Evolutionary conservation across 2,329 filamentous ascomycete species (phyloP).

Genomic region (Nothophoma quercina): DNA sequence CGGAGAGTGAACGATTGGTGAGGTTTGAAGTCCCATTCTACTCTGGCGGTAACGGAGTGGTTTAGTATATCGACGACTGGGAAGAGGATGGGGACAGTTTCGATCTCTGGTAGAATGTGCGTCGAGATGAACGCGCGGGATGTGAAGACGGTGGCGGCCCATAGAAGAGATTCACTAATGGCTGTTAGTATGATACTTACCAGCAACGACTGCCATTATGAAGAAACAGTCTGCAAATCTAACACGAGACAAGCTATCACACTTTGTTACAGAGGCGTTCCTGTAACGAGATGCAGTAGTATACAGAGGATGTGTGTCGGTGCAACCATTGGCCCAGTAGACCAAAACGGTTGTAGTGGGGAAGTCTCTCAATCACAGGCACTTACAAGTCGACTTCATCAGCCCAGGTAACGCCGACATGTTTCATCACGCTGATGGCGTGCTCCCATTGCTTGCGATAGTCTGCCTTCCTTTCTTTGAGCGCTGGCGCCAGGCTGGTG

Average conservation of each 20-base stretch:
- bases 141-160: conserved; percentile 61
- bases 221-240: not conserved
- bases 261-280: too few species aligned
- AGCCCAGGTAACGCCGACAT: conserved; percentile 24
- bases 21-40: conserved; percentile 54
- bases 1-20: conserved; percentile 49
- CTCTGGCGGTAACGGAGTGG: conserved; percentile 55
- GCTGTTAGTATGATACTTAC: conserved; percentile 23
- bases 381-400: conserved; percentile 38
- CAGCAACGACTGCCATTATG: not conserved
- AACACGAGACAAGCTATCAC: too few species aligned
- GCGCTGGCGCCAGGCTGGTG: conserved; percentile 44
- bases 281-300: too few species aligned
- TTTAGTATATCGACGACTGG: conserved; percentile 60
- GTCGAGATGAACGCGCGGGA: conserved; percentile 60
- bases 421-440: conserved; percentile 29
- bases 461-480: conserved; percentile 27
- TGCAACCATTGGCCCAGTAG: too few species aligned
- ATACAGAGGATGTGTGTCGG: too few species aligned
- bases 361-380: not conserved
- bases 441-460: conserved; percentile 37
- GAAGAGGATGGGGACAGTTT: conserved; percentile 54
- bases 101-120: conserved; percentile 37
- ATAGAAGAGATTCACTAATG: conserved; percentile 56
- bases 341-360: not conserved